These are phyloP conservation scores for Passiflora organensis DNA, from an alignment of 345 rosid genomes.

Conservation along the genomic window DNA sequence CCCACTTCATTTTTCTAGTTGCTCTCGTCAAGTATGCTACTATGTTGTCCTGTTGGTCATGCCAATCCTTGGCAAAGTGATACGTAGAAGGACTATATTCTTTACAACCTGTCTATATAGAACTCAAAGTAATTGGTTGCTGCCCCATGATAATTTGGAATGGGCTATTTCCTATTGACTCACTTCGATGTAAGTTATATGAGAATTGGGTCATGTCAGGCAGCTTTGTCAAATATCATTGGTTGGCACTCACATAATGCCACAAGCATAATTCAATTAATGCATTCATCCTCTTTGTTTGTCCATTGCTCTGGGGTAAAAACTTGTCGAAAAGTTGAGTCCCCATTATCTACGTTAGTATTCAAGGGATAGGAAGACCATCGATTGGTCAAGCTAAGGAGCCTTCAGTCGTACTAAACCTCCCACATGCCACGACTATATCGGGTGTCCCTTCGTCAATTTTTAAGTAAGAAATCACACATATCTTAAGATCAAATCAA, in stretches of 20 bases:
- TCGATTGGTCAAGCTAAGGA: too few relatives aligned
- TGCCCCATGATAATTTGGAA: neutral
- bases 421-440: too few relatives aligned
- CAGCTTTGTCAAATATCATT: neutral
- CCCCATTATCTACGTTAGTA: too few relatives aligned
- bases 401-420: too few relatives aligned
- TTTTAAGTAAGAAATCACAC: too few relatives aligned
- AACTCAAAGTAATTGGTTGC: neutral
- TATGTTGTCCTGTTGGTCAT: neutral
- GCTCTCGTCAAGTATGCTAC: neutral
- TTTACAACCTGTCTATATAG: neutral
- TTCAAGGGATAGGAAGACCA: too few relatives aligned
- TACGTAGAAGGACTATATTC: neutral
- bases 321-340: neutral
- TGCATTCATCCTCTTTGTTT: slow-evolving; percentile 3
- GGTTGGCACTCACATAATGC: slow-evolving; percentile 5
- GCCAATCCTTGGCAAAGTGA: neutral
- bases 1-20: slow-evolving; percentile 1
- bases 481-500: too few relatives aligned
- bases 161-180: fast-evolving
- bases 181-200: too few relatives aligned
- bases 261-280: neutral
- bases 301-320: neutral
- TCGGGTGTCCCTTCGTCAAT: too few relatives aligned
- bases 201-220: too few relatives aligned